A percentile compares a stretch with the other conserved stretches of the same genome.
Evolutionary conservation across 331 rosid species (phyloP).

Genomic region (Malus hybrid): DNA sequence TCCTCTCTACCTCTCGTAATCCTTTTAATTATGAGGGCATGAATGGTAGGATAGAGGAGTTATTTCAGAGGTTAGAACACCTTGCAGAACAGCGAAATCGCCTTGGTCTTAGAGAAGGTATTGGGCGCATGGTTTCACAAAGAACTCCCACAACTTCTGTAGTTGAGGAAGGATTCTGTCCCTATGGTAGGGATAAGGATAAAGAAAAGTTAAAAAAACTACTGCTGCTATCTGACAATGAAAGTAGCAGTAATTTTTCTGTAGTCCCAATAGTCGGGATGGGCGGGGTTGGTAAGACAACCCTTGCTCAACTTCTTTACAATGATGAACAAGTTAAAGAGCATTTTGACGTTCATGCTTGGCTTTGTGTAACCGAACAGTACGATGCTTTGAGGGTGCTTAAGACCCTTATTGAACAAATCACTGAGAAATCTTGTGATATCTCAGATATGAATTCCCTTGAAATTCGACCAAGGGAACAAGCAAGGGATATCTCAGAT

Average conservation of each 20-base stretch:
- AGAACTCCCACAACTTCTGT: not conserved
- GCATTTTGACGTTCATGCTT: not conserved
- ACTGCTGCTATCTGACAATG: not conserved
- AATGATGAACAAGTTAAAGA: not conserved
- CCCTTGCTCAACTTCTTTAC: not conserved
- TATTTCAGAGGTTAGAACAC: conserved; percentile 13
- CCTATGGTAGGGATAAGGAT: conserved; percentile 18
- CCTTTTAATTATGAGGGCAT: not conserved
- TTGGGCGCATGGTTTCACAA: not conserved
- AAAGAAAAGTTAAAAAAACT: not conserved
- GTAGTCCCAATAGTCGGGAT: not conserved
- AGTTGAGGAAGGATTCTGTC: not conserved
- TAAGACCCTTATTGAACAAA: not conserved
- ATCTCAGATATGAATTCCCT: not conserved
- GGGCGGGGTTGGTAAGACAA: not conserved
- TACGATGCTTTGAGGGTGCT: not conserved
- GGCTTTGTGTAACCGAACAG: not conserved
- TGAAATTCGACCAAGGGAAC: not conserved
- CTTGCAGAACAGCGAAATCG: not conserved
- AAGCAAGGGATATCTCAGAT: not conserved
- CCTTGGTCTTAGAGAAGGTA: conserved; percentile 4
- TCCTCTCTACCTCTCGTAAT: not conserved
- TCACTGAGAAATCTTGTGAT: not conserved
- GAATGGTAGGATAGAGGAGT: not conserved
- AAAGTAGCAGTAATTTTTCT: not conserved